phyloP scores from a whole-genome alignment of 495 filamentous ascomycete species.

The Bacidia gigantensis region DNA sequence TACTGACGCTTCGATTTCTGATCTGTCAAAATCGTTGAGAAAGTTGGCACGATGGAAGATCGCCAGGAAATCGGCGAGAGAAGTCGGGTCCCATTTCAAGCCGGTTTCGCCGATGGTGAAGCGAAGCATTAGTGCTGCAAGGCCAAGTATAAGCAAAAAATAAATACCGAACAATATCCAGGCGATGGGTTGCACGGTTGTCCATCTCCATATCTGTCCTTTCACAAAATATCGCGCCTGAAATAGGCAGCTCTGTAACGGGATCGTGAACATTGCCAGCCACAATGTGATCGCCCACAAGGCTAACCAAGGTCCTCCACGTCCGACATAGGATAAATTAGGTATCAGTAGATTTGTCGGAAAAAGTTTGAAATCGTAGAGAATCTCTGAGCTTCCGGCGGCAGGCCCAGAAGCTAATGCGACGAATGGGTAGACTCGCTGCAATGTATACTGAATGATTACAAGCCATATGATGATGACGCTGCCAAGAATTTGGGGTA shows the following conservation, averaged over 20 bases:
- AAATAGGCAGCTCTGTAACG: constrained; percentile 50
- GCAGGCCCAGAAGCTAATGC: constrained; percentile 47
- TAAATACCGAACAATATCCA: constrained; percentile 72
- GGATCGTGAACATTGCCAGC: constrained; percentile 50
- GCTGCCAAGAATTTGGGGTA: constrained; percentile 65
- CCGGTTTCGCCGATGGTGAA: constrained; percentile 46
- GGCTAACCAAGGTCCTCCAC: constrained; percentile 41
- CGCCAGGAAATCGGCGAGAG: constrained; percentile 61
- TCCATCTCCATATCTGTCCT: constrained; percentile 54
- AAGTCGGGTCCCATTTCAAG: constrained; percentile 73
- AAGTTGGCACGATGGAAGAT: constrained; percentile 70
- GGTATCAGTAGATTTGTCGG: constrained; percentile 44
- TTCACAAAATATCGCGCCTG: constrained; percentile 37
- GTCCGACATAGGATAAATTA: constrained; percentile 39
- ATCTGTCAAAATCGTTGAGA: constrained; percentile 50
- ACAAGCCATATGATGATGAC: constrained; percentile 63
- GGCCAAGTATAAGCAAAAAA: constrained; percentile 44
- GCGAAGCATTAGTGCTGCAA: constrained; percentile 38
- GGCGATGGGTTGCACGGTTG: constrained; percentile 56
- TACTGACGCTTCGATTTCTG: constrained; percentile 39
- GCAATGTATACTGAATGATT: constrained; percentile 58
- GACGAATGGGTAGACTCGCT: constrained; percentile 64
- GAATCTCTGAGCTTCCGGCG: constrained; percentile 20
- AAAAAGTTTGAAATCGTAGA: constrained; percentile 32
- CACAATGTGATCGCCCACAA: constrained; percentile 43